Base-by-base conservation (phyloP, 1,284 basidiomycete genomes). In the Trametes pubescens region DNA sequence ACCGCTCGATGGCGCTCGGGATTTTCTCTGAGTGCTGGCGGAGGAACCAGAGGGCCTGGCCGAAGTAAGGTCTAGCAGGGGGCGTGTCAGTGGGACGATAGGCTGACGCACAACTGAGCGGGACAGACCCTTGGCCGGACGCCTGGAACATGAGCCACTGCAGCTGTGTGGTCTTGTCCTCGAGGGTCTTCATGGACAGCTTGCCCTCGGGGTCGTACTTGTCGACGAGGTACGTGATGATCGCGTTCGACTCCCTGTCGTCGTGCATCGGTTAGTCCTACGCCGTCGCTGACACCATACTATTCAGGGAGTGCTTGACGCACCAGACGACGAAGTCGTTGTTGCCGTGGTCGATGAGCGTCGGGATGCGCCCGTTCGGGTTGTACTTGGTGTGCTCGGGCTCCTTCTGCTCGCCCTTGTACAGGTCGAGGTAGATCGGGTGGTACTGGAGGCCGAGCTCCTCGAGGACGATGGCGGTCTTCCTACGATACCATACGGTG, bases 311-410 rank as follows among this genome's bases (percentile, higher is more conserved):
- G 6, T 13, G 47, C 16, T 16, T 24, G 13, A 24, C 47, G 7
- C 24, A 48, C 47, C 47, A 48, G 14, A 48, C 13, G 14, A 29
- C 47, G 38, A 74, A 74, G 67, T 77, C 72, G 56, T 65, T 61
- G 67, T 76, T 76, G 34, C 63, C 38, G 69, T 77, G 76, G 67
- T 78, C 77, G 44, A 78, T 71, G 32, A 78, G 57, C 11, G 72
- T 65, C 0, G 76, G 77, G 24, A 77, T 73, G 6, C 74, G 70
- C 0, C 74, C 72, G 59, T 77, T 77, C 24, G 70, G 72, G 64
- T 72, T 73, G 35, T 68, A 52, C 68, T 69, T 68, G 40, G 61
- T 16, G 60, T 70, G 68, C 54, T 58, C 66, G 4, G 62, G 64
- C 1, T 14, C 22, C 65, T 75, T 76, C 51, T 75, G 74, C 65